Evolutionary conservation across 202 grass and related monocot species (phyloP).

Genomic region (Zizania palustris): DNA sequence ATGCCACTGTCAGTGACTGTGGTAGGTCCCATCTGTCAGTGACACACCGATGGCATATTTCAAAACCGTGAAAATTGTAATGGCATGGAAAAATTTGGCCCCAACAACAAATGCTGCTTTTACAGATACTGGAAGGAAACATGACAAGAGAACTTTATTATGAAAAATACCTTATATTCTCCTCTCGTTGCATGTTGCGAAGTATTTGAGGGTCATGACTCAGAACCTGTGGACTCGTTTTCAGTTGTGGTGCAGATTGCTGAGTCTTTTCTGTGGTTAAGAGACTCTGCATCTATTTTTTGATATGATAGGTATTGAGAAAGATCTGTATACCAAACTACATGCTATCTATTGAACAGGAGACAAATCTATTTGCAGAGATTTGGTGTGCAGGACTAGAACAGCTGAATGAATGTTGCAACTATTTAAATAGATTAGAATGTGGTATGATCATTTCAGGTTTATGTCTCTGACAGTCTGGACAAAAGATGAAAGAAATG

Average conservation of each 20-base stretch:
- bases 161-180: neutral
- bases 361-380: neutral
- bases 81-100: too few relatives aligned
- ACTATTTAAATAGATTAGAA: neutral
- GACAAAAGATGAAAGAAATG: neutral
- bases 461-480: neutral
- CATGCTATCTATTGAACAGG: neutral
- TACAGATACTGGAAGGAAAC: neutral
- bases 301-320: slow-evolving; percentile 46
- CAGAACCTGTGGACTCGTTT: slow-evolving; percentile 32
- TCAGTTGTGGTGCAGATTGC: slow-evolving; percentile 46
- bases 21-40: too few relatives aligned
- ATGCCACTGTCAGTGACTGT: too few relatives aligned
- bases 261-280: slow-evolving; percentile 39
- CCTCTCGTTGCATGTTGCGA: too few relatives aligned
- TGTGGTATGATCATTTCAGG: neutral
- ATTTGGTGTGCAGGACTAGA: neutral
- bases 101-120: too few relatives aligned
- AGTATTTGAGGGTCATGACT: slow-evolving; percentile 30
- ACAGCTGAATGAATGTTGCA: neutral
- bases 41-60: too few relatives aligned
- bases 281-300: slow-evolving; percentile 52
- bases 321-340: slow-evolving; percentile 49
- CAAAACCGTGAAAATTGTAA: too few relatives aligned
- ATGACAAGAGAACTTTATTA: neutral